Conservation (phyloP, 441 rosid species). For the Bruguiera hainesii region DNA sequence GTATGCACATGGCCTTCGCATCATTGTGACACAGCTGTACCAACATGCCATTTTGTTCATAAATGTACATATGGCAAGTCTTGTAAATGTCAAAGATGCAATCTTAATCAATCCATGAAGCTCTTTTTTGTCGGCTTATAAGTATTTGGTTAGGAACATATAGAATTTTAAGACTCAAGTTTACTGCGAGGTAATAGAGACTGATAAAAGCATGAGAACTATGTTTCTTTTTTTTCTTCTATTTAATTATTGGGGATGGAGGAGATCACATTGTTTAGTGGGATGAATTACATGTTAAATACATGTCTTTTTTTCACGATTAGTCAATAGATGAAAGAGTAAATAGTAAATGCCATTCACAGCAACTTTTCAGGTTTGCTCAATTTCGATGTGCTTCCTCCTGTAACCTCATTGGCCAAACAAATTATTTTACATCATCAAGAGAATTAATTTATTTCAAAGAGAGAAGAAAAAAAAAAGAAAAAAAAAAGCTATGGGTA, state of each 20-base stretch:
- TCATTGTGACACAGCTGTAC: conserved; percentile 17
- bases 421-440: too few species aligned
- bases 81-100: conserved; percentile 36
- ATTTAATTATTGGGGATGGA: too few species aligned
- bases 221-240: too few species aligned
- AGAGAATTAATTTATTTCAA: too few species aligned
- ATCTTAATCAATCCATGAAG: conserved; percentile 16
- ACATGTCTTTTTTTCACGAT: not conserved
- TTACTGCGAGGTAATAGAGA: not conserved
- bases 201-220: conserved; percentile 12
- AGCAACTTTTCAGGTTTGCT: too few species aligned
- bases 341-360: too few species aligned
- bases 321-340: not conserved
- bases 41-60: conserved; percentile 18
- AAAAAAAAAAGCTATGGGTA: too few species aligned
- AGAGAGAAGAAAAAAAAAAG: too few species aligned
- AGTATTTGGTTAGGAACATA: conserved; percentile 11
- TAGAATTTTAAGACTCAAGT: conserved; percentile 15
- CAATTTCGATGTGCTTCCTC: too few species aligned
- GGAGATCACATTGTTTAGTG: conserved; percentile 1
- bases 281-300: conserved; percentile 5
- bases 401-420: too few species aligned
- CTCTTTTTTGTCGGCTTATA: conserved; percentile 7
- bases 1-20: conserved; percentile 8
- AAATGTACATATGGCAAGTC: conserved; percentile 34